Evolutionary conservation across 129 eudicot species (phyloP), one percentile per base, ranked within the genome.

Genomic region (Cynara cardunculus): DNA sequence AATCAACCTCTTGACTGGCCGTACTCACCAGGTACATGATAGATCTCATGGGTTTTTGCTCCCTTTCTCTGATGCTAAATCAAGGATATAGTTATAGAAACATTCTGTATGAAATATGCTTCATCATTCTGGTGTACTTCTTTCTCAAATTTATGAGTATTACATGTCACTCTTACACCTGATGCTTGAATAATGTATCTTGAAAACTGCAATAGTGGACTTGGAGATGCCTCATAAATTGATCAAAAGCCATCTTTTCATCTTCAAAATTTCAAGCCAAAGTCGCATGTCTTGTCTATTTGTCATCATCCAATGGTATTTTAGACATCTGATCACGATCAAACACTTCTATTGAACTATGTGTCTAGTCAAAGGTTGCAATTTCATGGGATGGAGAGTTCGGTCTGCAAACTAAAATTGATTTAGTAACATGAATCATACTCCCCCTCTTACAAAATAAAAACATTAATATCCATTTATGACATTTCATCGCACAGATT

Each of bases 21-120:
- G 95, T 37, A 96, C 99, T 39, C 99, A 96, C 85, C 98, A 96
- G 99, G 98, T 96, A 89, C 53, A 39, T 82, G 39, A 22, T 21
- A 34, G 25, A 25, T 12, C 37, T 26, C 25, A 7, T 16, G 22
- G 25, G 3, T 6, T 77, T 25, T 22, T 35, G 11, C 19, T 84
- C 61, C 28, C 7, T 74, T 56, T 56, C 24, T 56, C 24, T 56
- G 65, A 13, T 46, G 59, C 59, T 44, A 44, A 44, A 44, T 13
- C 59, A 44, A 13, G 59, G 59, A 44, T 44, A 44, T 12, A 44
- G 59, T 44, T n/a, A 44, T 13, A 44, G n/a, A 53, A 53, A 53
- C 22, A 16, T 53, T 53, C 53, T 53, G 25, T 56, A 56, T 18
- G 65, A 56, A 18, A 56, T 56, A 56, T 5, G 65, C 65, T 5